A percentile compares a stretch with the other conserved stretches of the same genome.
phyloP scores from a whole-genome alignment of 495 filamentous ascomycete species.

The Hypoxylon rickii region DNA sequence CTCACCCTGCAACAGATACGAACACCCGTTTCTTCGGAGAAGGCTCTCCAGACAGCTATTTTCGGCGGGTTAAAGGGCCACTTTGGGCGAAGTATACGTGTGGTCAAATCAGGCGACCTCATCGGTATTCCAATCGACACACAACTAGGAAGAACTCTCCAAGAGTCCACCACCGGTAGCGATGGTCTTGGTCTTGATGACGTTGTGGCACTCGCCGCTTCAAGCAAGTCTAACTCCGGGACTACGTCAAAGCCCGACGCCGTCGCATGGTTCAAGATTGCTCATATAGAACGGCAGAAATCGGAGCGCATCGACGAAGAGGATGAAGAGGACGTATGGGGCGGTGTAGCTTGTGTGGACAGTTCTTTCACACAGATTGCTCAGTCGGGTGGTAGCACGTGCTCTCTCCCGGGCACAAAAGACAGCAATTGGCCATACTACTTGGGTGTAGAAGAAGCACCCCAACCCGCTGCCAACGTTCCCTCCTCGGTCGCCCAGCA shows the following conservation, averaged over 20 bases:
- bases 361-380: slow-evolving; percentile 83
- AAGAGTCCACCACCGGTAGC: slow-evolving; percentile 57
- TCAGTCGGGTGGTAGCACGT: slow-evolving; percentile 80
- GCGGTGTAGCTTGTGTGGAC: slow-evolving; percentile 80
- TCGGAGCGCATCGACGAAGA: slow-evolving; percentile 55
- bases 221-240: slow-evolving; percentile 21
- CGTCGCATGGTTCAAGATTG: slow-evolving; percentile 89
- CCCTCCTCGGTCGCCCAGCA: slow-evolving; percentile 40
- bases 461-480: slow-evolving; percentile 43
- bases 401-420: slow-evolving; percentile 73
- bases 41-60: slow-evolving; percentile 78
- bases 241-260: slow-evolving; percentile 53
- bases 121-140: slow-evolving; percentile 87
- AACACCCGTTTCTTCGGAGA: slow-evolving; percentile 84
- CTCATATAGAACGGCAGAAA: slow-evolving; percentile 66
- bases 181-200: slow-evolving; percentile 73
- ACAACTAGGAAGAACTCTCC: slow-evolving; percentile 73
- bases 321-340: slow-evolving; percentile 70
- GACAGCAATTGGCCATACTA: slow-evolving; percentile 85
- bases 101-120: slow-evolving; percentile 83
- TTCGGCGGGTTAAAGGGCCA: slow-evolving; percentile 84
- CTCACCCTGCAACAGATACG: slow-evolving; percentile 88
- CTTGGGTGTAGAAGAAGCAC: slow-evolving; percentile 68
- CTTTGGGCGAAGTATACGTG: slow-evolving; percentile 76
- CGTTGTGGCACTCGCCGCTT: slow-evolving; percentile 50